A percentile compares a stretch with the other conserved stretches of the same genome.
Conservation (phyloP, 768 basidiomycete genomes). For the Naganishia antarctica region DNA sequence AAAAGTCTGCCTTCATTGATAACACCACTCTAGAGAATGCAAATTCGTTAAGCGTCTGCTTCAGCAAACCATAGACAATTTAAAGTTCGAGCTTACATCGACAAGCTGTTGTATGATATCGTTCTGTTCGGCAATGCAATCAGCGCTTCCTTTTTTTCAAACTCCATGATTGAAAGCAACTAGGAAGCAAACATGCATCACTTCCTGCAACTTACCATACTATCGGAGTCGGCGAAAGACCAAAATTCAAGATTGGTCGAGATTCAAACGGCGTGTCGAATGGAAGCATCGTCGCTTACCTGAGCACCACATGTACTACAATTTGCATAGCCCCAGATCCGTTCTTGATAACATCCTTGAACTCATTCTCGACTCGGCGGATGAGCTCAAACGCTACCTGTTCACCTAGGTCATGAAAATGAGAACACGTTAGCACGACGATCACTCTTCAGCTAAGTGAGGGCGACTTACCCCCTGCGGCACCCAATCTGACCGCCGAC, state of each 20-base stretch:
- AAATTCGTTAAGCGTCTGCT: not conserved
- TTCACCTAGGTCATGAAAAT: not conserved
- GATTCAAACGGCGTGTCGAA: too few relatives aligned
- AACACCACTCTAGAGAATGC: not conserved
- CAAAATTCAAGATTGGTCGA: too few relatives aligned
- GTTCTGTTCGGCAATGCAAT: not conserved
- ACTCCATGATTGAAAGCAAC: too few relatives aligned
- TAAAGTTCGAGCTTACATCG: too few relatives aligned
- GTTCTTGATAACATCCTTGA: not conserved
- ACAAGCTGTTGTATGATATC: not conserved
- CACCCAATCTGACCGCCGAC: not conserved
- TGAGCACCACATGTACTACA: conserved; percentile 3
- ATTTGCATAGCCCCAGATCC: not conserved
- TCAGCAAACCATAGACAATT: not conserved
- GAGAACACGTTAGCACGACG: too few relatives aligned
- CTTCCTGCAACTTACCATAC: not conserved
- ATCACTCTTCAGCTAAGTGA: not conserved
- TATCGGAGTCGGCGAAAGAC: too few relatives aligned
- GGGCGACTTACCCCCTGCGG: not conserved
- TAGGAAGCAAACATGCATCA: too few relatives aligned
- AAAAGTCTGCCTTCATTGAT: not conserved
- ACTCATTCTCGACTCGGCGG: not conserved
- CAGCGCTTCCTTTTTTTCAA: too few relatives aligned
- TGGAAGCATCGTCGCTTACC: too few relatives aligned
- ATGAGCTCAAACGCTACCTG: not conserved